Evolutionary conservation across 805 yeast genomes (phyloP).

Genomic region (Candida sonorensis): DNA sequence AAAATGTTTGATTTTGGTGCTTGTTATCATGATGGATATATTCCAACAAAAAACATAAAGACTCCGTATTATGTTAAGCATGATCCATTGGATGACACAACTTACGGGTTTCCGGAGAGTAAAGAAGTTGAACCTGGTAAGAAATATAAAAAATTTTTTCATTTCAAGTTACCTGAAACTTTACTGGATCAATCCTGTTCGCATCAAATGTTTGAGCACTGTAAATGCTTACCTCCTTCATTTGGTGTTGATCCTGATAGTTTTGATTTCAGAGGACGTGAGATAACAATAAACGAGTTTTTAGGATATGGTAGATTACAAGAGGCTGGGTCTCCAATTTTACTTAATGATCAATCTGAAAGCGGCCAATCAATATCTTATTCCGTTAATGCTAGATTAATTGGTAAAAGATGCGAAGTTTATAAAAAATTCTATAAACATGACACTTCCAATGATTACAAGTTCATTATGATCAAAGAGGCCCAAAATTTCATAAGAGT

Average conservation of each 20-base stretch:
- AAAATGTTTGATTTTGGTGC: slow-evolving; percentile 44
- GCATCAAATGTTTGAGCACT: slow-evolving; percentile 28
- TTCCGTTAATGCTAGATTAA: slow-evolving; percentile 44
- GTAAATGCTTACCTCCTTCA: slow-evolving; percentile 33
- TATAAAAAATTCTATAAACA: slow-evolving; percentile 6
- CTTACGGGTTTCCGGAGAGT: slow-evolving; percentile 36
- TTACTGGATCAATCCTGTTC: slow-evolving; percentile 45
- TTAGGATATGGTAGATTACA: slow-evolving; percentile 50
- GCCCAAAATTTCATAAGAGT: slow-evolving; percentile 15
- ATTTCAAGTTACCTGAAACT: slow-evolving; percentile 46
- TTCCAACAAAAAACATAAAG: slow-evolving; percentile 17
- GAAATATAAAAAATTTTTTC: slow-evolving; percentile 49
- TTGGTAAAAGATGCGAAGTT: slow-evolving; percentile 29
- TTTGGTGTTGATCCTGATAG: slow-evolving; percentile 28
- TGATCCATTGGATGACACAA: slow-evolving; percentile 20
- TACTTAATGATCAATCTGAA: slow-evolving; percentile 40
- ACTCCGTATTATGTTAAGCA: slow-evolving; percentile 12
- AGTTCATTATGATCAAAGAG: slow-evolving; percentile 16
- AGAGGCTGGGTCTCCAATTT: slow-evolving; percentile 43
- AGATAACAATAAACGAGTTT: slow-evolving; percentile 28
- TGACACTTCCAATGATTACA: slow-evolving; percentile 5
- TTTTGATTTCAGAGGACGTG: slow-evolving; percentile 19
- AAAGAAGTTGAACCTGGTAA: slow-evolving; percentile 35
- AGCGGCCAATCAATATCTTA: slow-evolving; percentile 39
- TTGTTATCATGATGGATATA: slow-evolving; percentile 36